Base-by-base conservation (phyloP, 2,329 filamentous ascomycete genomes). In the Fusarium coffeatum region DNA sequence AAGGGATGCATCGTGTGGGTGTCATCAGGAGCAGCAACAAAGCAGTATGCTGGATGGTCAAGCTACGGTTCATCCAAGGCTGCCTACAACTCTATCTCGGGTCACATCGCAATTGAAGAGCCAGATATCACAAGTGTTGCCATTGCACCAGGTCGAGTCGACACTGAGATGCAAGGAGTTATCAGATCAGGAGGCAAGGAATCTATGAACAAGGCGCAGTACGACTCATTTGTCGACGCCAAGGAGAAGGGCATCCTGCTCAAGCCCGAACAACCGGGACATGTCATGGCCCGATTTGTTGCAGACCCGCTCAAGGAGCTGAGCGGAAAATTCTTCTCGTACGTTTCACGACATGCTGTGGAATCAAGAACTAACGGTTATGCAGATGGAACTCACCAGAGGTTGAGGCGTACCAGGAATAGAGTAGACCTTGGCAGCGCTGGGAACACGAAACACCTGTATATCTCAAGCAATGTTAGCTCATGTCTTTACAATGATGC, bases 151-250 rank as follows among this genome's bases (percentile, higher is more conserved):
- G 94, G 94, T 4, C 89, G 92, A 47, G 91, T 97, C 10, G 92
- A 97, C 76, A 98, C 94, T 0, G 91, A 91, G 54, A 98, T 98
- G 94, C 94, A 97, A 78, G 86, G 86, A n/a, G 87, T 92, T 60
- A 87, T 99, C 60, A 85, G 96, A 53, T 90, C 94, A 48, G 78
- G 81, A 6, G 87, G 85, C 45, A 79, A 80, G 40, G 76, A 77
- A 3, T 79, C 78, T 56, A 89, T 89, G 87, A 76, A 83, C 51
- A 77, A 83, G 56, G 77, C 81, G 9, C 87, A 89, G 61, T 91
- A 96, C 78, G 83, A 86, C 10, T 84, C 82, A 28, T 98, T 98
- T 74, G 83, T 88, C 15, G 83, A 87, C 2, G 85, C 92, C 18
- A 91, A 94, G 77, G 86, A 89, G 69, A 85, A 87, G 8, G 94